Evolutionary conservation across 73 alveolate species (phyloP).

Genomic region (Paramecium tetraurelia): DNA sequence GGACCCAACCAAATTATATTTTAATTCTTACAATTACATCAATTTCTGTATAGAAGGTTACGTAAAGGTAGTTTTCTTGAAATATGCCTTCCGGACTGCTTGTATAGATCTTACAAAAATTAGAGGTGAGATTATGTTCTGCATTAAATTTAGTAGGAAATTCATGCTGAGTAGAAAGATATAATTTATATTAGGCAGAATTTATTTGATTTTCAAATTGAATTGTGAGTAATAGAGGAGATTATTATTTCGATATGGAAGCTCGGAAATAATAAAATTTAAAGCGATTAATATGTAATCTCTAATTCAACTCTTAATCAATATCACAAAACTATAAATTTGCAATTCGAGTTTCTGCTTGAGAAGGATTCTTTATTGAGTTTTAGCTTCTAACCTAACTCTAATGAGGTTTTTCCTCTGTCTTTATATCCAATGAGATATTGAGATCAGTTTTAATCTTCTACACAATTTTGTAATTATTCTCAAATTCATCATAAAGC

Average conservation of each 20-base stretch:
- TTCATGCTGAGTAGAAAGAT: background rate
- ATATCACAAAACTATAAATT: background rate
- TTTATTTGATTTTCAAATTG: background rate
- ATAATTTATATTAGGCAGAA: background rate
- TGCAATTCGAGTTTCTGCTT: background rate
- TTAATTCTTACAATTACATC: background rate
- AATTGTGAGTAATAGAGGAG: background rate
- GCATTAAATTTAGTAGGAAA: conserved; percentile 43
- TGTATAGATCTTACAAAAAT: background rate
- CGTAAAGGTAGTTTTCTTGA: background rate
- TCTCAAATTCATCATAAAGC: conserved; percentile 24
- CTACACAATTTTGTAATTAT: background rate
- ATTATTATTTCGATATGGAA: background rate
- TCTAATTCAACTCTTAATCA: conserved; percentile 11
- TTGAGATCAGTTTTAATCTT: background rate
- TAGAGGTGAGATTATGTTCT: background rate
- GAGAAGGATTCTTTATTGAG: background rate
- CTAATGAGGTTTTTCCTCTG: background rate
- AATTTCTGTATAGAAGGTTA: background rate
- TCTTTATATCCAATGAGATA: background rate
- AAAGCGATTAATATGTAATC: background rate
- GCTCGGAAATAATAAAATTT: conserved; percentile 1
- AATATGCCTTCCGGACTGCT: background rate
- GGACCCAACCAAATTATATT: background rate
- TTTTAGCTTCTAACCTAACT: background rate